These are phyloP conservation scores for Boeremia exigua DNA, from an alignment of 2,329 filamentous ascomycete species.

Conservation along the genomic window DNA sequence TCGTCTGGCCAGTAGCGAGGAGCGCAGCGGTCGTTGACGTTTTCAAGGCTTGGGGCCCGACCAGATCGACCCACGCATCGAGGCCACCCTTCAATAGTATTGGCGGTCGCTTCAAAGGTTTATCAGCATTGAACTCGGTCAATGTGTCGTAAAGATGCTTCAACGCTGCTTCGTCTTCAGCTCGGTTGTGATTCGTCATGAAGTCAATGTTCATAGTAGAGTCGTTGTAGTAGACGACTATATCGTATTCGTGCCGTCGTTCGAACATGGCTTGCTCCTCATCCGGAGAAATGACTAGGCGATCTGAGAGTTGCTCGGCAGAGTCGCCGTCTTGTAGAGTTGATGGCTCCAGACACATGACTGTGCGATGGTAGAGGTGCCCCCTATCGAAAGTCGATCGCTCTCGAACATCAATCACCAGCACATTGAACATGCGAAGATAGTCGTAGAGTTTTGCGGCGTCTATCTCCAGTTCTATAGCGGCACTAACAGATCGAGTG, in stretches of 20 bases:
- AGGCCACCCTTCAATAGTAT: conserved; percentile 83
- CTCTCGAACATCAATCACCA: conserved; percentile 85
- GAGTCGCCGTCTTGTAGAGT: conserved; percentile 71
- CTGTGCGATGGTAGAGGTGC: conserved; percentile 82
- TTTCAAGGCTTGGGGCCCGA: conserved; percentile 71
- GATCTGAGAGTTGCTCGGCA: conserved; percentile 69
- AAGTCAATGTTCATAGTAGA: conserved; percentile 65
- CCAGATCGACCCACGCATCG: conserved; percentile 83
- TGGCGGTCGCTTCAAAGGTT: conserved; percentile 73
- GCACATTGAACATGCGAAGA: conserved; percentile 69
- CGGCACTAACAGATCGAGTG: conserved; percentile 56
- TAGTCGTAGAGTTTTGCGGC: conserved; percentile 74
- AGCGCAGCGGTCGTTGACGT: conserved; percentile 62
- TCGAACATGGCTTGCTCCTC: conserved; percentile 78
- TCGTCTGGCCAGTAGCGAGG: conserved; percentile 54
- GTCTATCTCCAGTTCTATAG: conserved; percentile 67
- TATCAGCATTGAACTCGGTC: conserved; percentile 81
- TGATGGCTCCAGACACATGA: conserved; percentile 90
- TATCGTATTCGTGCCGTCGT: conserved; percentile 75
- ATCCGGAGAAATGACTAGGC: conserved; percentile 73
- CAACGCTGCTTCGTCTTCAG: conserved; percentile 59
- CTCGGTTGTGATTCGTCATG: conserved; percentile 54
- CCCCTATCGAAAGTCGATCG: conserved; percentile 84
- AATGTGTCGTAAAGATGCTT: conserved; percentile 79
- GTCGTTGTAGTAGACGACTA: conserved; percentile 91